phyloP scores from a whole-genome alignment of 140 eudicot species.

The Stevia rebaudiana region DNA sequence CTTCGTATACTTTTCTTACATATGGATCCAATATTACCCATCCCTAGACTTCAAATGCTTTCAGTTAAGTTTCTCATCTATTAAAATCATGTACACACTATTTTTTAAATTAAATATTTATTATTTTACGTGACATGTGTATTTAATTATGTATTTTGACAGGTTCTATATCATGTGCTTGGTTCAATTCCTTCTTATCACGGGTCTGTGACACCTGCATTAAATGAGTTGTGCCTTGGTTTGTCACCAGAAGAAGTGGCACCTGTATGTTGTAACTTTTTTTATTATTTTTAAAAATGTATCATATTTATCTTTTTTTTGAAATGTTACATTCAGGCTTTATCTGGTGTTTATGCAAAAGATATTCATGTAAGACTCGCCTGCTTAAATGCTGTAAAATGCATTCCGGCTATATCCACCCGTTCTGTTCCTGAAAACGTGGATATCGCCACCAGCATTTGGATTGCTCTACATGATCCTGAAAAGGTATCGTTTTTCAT shows the following conservation, averaged over 20 bases:
- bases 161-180: conserved; percentile 93
- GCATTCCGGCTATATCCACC: conserved; percentile 88
- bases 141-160: conserved; percentile 23
- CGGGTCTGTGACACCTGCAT: conserved; percentile 77
- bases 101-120: neutral
- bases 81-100: neutral
- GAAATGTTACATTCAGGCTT: conserved; percentile 48
- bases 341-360: conserved; percentile 93
- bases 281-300: neutral
- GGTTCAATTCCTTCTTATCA: conserved; percentile 90
- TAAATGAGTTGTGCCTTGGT: conserved; percentile 97
- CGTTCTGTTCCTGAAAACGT: conserved; percentile 72
- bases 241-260: conserved; percentile 78
- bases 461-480: conserved; percentile 94
- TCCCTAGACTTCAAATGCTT: conserved; percentile 91
- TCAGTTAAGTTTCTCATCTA: conserved; percentile 55
- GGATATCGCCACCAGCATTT: conserved; percentile 88
- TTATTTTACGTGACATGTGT: conserved; percentile 14
- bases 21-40: conserved; percentile 85
- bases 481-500: conserved; percentile 56
- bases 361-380: conserved; percentile 90
- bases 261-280: conserved; percentile 47
- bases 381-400: conserved; percentile 88
- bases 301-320: neutral
- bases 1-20: conserved; percentile 77